phyloP scores from a whole-genome alignment of 2,329 filamentous ascomycete genomes.

The Hirsutella rhossiliensis region DNA sequence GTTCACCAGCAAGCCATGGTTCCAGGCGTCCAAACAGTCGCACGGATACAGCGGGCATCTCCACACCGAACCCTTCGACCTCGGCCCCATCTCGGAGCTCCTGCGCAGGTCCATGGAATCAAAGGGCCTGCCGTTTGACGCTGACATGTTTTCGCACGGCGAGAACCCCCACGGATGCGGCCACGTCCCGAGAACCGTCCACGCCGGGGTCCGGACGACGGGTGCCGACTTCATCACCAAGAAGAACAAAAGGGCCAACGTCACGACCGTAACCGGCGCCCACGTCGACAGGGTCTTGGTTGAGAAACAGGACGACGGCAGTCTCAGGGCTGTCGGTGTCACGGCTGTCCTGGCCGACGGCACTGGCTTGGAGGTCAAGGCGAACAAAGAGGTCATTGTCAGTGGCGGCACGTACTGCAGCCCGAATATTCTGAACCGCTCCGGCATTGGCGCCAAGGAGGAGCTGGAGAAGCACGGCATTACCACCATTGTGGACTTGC shows the following conservation, averaged over 20 bases:
- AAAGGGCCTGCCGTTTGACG: conserved; percentile 38
- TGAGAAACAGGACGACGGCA: conserved; percentile 16
- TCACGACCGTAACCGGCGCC: conserved; percentile 33
- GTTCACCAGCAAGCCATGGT: conserved; percentile 46
- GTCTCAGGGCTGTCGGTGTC: conserved; percentile 33
- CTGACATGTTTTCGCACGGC: conserved; percentile 45
- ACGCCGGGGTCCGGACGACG: conserved; percentile 38
- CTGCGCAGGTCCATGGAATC: conserved; percentile 42
- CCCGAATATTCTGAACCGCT: conserved; percentile 38
- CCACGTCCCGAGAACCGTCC: conserved; percentile 39
- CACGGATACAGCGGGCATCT: conserved; percentile 42
- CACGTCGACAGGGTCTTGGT: conserved; percentile 41
- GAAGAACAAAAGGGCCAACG: conserved; percentile 25
- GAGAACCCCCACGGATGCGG: conserved; percentile 41
- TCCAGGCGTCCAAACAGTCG: conserved; percentile 30
- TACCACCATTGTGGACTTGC: conserved; percentile 26
- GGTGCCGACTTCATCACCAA: conserved; percentile 38
- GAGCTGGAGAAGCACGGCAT: conserved; percentile 30
- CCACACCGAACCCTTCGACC: conserved; percentile 43
- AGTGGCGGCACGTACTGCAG: conserved; percentile 37
- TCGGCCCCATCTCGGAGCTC: conserved; percentile 44
- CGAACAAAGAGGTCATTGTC: conserved; percentile 26
- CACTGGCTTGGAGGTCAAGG: conserved; percentile 6
- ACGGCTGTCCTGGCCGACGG: conserved; percentile 19
- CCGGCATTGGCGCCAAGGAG: conserved; percentile 34